A percentile compares a stretch with the other conserved stretches of the same genome.
Conservation (phyloP, 164 flowering plant genomes). For the Nymphaea colorata region DNA sequence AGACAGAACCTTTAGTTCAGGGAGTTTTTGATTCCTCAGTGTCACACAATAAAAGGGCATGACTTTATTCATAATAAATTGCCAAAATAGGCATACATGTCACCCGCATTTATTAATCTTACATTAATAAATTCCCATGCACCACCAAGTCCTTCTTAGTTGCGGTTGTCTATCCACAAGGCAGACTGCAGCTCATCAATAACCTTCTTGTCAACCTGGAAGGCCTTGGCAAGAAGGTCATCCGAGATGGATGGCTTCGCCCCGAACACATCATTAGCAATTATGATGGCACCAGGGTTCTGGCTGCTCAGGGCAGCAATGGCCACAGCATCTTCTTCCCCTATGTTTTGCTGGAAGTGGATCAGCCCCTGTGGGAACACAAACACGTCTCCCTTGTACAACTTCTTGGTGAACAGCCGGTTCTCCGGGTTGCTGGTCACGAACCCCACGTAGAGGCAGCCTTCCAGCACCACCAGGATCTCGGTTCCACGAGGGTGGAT, state of each 20-base stretch:
- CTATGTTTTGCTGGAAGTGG: constrained; percentile 6
- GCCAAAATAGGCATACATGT: too few species aligned
- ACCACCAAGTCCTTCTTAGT: too few species aligned
- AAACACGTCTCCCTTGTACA: constrained; percentile 9
- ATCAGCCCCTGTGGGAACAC: constrained; percentile 7
- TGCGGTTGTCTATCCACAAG: not conserved
- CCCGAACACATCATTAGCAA: constrained; percentile 3
- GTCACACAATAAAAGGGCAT: too few species aligned
- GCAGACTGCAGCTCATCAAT: constrained; percentile 1
- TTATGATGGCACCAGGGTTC: constrained; percentile 8
- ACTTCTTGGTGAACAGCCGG: constrained; percentile 2
- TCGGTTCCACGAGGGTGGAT: constrained; percentile 5
- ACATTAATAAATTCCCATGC: too few species aligned
- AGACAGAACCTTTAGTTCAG: too few species aligned
- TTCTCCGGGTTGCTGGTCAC: constrained; percentile 7
- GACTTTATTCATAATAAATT: too few species aligned
- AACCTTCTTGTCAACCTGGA: constrained; percentile 2
- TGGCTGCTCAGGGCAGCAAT: constrained; percentile 4
- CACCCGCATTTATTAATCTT: too few species aligned
- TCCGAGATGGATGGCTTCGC: not conserved
- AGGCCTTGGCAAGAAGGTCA: constrained; percentile 4
- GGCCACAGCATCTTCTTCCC: not conserved
- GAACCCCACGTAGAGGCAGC: constrained; percentile 3
- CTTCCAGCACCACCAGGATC: constrained; percentile 6
- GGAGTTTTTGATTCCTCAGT: too few species aligned